phyloP scores from a whole-genome alignment of 1,284 basidiomycete genomes.

The Hymenochaete sp. region DNA sequence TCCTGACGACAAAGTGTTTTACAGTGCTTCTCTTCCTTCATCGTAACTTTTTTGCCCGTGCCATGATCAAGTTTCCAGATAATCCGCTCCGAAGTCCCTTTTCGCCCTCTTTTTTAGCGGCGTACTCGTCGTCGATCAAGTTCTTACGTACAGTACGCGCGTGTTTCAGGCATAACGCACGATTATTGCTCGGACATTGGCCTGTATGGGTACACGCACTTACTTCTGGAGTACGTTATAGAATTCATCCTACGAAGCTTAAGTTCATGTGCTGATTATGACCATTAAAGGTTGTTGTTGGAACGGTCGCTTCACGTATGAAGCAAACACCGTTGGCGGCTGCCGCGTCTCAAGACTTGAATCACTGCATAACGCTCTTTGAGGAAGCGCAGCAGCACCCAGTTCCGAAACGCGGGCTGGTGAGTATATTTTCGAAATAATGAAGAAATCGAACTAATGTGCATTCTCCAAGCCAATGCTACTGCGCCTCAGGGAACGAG shows the following conservation, averaged over 20 bases:
- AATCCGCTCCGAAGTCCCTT: slow-evolving; percentile 17
- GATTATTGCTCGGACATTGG: slow-evolving; percentile 27
- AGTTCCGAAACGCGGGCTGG: slow-evolving; percentile 9
- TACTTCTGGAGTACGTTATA: slow-evolving; percentile 30
- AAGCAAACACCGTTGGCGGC: slow-evolving; percentile 23
- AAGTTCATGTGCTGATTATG: neutral
- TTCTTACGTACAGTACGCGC: slow-evolving; percentile 3
- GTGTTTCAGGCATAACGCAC: neutral
- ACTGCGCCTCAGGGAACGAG: slow-evolving; percentile 8
- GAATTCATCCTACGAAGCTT: neutral
- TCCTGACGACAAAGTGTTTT: neutral
- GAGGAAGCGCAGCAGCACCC: slow-evolving; percentile 18
- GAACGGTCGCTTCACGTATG: slow-evolving; percentile 18
- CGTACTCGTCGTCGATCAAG: slow-evolving; percentile 12
- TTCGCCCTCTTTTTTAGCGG: slow-evolving; percentile 13
- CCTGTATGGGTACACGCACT: slow-evolving; percentile 33
- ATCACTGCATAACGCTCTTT: slow-evolving; percentile 25
- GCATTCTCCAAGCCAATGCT: slow-evolving; percentile 9
- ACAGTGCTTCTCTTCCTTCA: slow-evolving; percentile 15
- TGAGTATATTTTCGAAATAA: neutral
- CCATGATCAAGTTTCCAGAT: slow-evolving; percentile 11
- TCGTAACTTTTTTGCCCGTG: slow-evolving; percentile 16
- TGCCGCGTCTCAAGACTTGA: slow-evolving; percentile 25
- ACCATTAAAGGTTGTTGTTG: slow-evolving; percentile 17
- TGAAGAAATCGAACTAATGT: neutral